These are phyloP conservation scores for Sugiyamaella qingdaonensis DNA, from an alignment of 805 yeast species.

Conservation along the genomic window DNA sequence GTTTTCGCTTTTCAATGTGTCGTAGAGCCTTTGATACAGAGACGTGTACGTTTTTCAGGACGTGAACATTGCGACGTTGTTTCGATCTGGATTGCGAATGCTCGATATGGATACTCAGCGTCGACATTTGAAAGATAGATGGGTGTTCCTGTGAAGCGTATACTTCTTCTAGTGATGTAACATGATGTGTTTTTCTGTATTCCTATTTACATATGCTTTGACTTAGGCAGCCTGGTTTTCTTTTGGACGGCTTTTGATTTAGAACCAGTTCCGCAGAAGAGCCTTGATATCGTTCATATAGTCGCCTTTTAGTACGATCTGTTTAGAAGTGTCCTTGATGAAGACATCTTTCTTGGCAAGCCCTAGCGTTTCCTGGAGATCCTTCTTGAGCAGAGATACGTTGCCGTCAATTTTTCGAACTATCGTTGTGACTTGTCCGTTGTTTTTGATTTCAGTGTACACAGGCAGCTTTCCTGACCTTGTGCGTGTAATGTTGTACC, in stretches of 20 bases:
- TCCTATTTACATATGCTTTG: background rate
- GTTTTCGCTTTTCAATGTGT: conserved; percentile 90
- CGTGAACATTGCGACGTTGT: too few species aligned
- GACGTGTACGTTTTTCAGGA: background rate
- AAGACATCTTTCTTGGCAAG: conserved; percentile 46
- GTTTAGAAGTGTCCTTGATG: conserved; percentile 48
- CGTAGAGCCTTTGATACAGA: conserved; percentile 29
- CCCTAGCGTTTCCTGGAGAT: conserved; percentile 48
- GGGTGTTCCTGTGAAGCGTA: too few species aligned
- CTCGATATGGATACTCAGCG: too few species aligned
- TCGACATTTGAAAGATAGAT: too few species aligned
- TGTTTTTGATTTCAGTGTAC: conserved; percentile 62
- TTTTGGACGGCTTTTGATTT: too few species aligned
- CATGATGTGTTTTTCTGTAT: background rate
- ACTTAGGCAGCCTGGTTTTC: too few species aligned
- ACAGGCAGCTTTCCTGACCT: conserved; percentile 69
- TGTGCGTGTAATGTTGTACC: conserved; percentile 20
- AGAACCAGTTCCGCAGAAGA: conserved; percentile 33
- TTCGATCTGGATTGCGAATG: too few species aligned
- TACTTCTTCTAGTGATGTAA: background rate
- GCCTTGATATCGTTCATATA: conserved; percentile 35
- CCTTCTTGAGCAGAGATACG: conserved; percentile 58
- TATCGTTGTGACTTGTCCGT: conserved; percentile 64
- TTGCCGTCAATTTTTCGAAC: conserved; percentile 70
- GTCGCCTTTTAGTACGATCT: conserved; percentile 53